Evolutionary conservation across 2,329 filamentous ascomycete species (phyloP).

Genomic region (Penicillium janthinellum): DNA sequence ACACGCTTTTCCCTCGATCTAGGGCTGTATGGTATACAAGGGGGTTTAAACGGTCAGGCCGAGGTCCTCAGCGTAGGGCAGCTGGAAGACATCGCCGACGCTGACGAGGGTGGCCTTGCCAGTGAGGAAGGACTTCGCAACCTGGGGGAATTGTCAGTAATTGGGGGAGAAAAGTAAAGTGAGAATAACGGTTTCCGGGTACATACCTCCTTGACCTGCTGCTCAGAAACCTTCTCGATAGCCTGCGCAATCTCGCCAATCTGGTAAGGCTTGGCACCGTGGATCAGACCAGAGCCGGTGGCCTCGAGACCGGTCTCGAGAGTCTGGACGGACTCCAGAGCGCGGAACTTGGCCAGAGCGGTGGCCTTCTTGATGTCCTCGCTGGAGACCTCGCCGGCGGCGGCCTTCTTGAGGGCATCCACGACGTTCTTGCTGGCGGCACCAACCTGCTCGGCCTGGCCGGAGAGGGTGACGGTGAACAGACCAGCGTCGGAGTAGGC

Average conservation of each 20-base stretch:
- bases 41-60: conserved; percentile 82
- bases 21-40: conserved; percentile 41
- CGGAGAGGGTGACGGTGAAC: conserved; percentile 77
- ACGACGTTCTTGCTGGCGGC: conserved; percentile 75
- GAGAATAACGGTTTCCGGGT: neutral
- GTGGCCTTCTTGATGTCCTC: conserved; percentile 91
- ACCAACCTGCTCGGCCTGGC: conserved; percentile 71
- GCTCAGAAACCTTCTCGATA: conserved; percentile 77
- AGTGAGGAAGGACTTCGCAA: conserved; percentile 83
- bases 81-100: conserved; percentile 86
- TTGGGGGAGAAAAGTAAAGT: neutral
- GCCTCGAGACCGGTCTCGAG: conserved; percentile 76
- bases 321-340: conserved; percentile 78
- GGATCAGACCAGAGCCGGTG: conserved; percentile 81
- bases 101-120: conserved; percentile 86
- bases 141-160: conserved; percentile 54
- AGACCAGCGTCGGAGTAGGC: conserved; percentile 95
- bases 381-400: conserved; percentile 71
- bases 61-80: conserved; percentile 92
- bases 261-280: conserved; percentile 80
- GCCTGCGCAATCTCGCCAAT: conserved; percentile 76
- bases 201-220: conserved; percentile 83
- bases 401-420: conserved; percentile 78
- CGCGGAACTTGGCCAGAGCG: conserved; percentile 89
- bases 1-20: conserved; percentile 36